Evolutionary conservation across 345 rosid genomes (phyloP).

Genomic region (Raphanus raphanistrum): DNA sequence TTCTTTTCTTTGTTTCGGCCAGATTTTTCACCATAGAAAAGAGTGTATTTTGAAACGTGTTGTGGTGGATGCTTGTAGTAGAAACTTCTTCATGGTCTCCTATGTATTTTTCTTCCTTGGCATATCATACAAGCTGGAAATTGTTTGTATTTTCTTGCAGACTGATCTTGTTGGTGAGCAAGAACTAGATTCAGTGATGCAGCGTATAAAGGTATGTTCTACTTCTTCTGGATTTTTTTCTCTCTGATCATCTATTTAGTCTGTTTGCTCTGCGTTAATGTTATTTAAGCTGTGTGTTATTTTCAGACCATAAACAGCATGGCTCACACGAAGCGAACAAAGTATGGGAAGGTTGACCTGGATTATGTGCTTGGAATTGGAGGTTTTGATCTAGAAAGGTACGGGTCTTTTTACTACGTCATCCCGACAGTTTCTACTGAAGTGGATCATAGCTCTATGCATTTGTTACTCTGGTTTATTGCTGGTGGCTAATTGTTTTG

Average conservation of each 20-base stretch:
- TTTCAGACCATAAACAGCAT: constrained; percentile 69
- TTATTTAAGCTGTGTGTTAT: constrained; percentile 1
- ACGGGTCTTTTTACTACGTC: constrained; percentile 15
- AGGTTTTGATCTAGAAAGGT: constrained; percentile 97
- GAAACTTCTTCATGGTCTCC: neutral
- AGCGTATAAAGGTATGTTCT: constrained; percentile 62
- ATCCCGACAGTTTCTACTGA: neutral
- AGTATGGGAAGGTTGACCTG: constrained; percentile 89
- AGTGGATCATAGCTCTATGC: constrained; percentile 14
- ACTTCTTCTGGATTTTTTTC: neutral
- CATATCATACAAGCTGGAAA: neutral
- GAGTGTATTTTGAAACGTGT: neutral
- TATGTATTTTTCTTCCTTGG: neutral
- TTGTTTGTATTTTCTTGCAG: constrained; percentile 40
- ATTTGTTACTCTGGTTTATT: constrained; percentile 9
- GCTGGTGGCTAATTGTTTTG: constrained; percentile 3
- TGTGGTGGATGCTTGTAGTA: constrained; percentile 4
- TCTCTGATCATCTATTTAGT: constrained; percentile 1
- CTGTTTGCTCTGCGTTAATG: constrained; percentile 1
- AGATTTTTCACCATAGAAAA: neutral
- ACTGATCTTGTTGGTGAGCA: constrained; percentile 80
- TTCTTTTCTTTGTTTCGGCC: neutral
- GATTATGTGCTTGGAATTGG: constrained; percentile 98
- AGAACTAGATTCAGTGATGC: constrained; percentile 61
- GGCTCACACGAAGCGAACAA: constrained; percentile 76